Percentiles rank a stretch among this genome's conserved stretches.
These are phyloP conservation scores for Aspergillus panamensis DNA, from an alignment of 495 filamentous ascomycete species.

Conservation along the genomic window DNA sequence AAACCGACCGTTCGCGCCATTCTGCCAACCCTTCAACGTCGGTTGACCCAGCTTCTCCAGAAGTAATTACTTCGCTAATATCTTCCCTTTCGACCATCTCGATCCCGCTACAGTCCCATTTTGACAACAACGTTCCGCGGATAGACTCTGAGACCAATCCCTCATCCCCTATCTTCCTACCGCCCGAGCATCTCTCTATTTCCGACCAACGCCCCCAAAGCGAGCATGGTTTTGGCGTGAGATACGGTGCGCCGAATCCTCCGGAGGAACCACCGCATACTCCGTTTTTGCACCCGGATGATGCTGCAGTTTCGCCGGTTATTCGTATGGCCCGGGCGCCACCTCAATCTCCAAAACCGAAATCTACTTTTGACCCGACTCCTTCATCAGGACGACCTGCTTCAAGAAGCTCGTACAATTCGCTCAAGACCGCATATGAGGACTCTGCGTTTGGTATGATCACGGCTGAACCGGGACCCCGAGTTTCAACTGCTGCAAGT, in stretches of 20 bases:
- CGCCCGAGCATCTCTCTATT: slow-evolving; percentile 32
- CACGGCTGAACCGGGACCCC: slow-evolving; percentile 40
- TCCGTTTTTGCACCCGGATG: slow-evolving; percentile 58
- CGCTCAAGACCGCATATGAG: slow-evolving; percentile 33
- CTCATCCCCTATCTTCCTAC: slow-evolving; percentile 42
- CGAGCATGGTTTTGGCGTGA: slow-evolving; percentile 63
- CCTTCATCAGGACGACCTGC: slow-evolving; percentile 29
- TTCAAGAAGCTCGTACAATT: slow-evolving; percentile 41
- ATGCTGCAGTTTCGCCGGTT: slow-evolving; percentile 77
- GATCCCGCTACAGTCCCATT: slow-evolving; percentile 65
- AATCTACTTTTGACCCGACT: slow-evolving; percentile 19
- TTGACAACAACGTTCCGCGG: slow-evolving; percentile 58
- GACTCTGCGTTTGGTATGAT: slow-evolving; percentile 43
- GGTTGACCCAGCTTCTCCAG: slow-evolving; percentile 68
- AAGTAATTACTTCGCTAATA: slow-evolving; percentile 91
- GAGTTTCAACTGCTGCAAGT: slow-evolving; percentile 37
- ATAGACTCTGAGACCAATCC: slow-evolving; percentile 48
- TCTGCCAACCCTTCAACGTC: slow-evolving; percentile 24
- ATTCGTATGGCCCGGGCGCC: slow-evolving; percentile 83
- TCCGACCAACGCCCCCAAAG: slow-evolving; percentile 26
- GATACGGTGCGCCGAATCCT: slow-evolving; percentile 58
- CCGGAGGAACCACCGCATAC: slow-evolving; percentile 34
- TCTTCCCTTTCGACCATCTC: slow-evolving; percentile 88
- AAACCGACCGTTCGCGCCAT: slow-evolving; percentile 37
- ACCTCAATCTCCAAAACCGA: slow-evolving; percentile 62